These are phyloP conservation scores for Candida andamanensis DNA, from an alignment of 805 yeast species.

Conservation along the genomic window DNA sequence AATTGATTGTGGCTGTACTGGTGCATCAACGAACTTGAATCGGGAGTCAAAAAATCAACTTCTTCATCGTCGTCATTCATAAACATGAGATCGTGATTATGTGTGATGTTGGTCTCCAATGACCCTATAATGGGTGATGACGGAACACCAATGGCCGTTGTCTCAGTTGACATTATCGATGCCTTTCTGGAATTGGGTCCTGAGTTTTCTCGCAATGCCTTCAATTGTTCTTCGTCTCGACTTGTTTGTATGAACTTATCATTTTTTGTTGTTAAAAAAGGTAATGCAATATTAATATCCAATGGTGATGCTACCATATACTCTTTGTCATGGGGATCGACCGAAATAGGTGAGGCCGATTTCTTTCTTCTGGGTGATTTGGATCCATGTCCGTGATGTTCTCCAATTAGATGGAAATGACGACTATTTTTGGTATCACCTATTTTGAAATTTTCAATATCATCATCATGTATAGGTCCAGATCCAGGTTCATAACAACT, in stretches of 20 bases:
- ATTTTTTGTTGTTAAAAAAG: constrained; percentile 34
- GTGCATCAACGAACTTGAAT: constrained; percentile 24
- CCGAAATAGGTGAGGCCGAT: not conserved
- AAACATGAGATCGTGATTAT: constrained; percentile 15
- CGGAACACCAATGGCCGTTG: constrained; percentile 10
- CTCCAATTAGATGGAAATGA: not conserved
- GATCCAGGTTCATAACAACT: constrained; percentile 41
- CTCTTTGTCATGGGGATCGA: constrained; percentile 4
- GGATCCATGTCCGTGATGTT: not conserved
- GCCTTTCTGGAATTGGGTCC: constrained; percentile 23
- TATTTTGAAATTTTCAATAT: constrained; percentile 2
- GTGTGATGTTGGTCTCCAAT: constrained; percentile 35
- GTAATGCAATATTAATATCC: constrained; percentile 40
- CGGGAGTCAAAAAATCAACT: constrained; percentile 24
- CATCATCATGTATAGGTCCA: constrained; percentile 5
- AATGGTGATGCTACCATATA: constrained; percentile 38
- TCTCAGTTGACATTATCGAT: constrained; percentile 16
- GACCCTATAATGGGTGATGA: constrained; percentile 36
- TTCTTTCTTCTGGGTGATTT: constrained; percentile 3
- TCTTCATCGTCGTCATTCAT: constrained; percentile 7
- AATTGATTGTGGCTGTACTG: constrained; percentile 17
- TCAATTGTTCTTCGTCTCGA: constrained; percentile 12
- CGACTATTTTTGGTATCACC: constrained; percentile 1
- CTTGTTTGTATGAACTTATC: constrained; percentile 28
- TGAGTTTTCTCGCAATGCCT: constrained; percentile 1